Conservation (phyloP, 768 basidiomycete genomes). For the Asterophora lycoperdoides region DNA sequence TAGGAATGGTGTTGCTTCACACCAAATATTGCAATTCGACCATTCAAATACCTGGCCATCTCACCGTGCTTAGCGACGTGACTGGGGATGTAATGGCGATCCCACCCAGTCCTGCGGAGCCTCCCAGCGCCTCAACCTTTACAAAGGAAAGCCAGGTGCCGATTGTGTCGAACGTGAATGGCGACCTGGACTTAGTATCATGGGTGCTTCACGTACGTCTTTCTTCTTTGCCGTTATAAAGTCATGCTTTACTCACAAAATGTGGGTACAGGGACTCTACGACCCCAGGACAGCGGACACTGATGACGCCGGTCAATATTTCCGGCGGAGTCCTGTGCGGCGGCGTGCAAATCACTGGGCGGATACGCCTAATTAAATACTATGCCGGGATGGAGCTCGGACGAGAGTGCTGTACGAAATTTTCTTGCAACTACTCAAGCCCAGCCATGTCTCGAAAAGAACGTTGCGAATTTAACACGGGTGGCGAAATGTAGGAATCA, state of each 20-base stretch:
- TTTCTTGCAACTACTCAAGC: neutral
- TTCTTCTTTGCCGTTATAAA: no score
- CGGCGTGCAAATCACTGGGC: slow-evolving; percentile 40
- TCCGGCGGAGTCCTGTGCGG: slow-evolving; percentile 45
- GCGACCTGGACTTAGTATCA: slow-evolving; percentile 50
- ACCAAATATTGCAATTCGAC: slow-evolving; percentile 55
- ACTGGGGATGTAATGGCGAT: slow-evolving; percentile 51
- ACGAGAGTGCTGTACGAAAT: slow-evolving; percentile 41
- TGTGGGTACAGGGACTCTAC: slow-evolving; percentile 28
- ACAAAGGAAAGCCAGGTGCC: slow-evolving; percentile 48
- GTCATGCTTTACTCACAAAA: neutral
- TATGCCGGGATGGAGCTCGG: slow-evolving; percentile 39
- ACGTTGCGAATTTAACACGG: slow-evolving; percentile 35
- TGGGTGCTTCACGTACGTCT: slow-evolving; percentile 58
- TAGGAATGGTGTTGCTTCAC: slow-evolving; percentile 34
- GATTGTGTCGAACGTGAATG: slow-evolving; percentile 32
- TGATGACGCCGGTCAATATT: slow-evolving; percentile 33
- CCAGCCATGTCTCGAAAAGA: slow-evolving; percentile 25
- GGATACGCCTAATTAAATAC: slow-evolving; percentile 22
- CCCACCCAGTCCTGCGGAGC: slow-evolving; percentile 52
- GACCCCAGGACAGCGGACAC: slow-evolving; percentile 25
- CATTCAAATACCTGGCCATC: slow-evolving; percentile 44
- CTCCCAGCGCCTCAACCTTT: slow-evolving; percentile 45
- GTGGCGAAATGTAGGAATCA: slow-evolving; percentile 33
- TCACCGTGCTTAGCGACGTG: slow-evolving; percentile 41